Evolutionary conservation across 192 early-diverging fungal genomes (phyloP), one percentile per base, ranked within the genome.

Genomic region (Linnemannia zychae): DNA sequence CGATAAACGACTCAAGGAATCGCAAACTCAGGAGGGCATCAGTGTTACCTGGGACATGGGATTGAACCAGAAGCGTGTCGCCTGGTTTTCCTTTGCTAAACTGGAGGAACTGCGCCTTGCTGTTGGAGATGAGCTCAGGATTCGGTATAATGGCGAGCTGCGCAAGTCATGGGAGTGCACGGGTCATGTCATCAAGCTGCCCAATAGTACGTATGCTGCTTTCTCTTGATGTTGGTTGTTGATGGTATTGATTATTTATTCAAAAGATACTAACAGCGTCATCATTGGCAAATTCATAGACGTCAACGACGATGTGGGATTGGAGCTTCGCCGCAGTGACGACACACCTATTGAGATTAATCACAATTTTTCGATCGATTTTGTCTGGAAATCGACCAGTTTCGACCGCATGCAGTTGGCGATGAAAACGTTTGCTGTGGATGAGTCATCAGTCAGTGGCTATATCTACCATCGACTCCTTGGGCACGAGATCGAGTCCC

Each of bases 351-450:
- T 93, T 5, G 93, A 95, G 0, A 94, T 94, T 77, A 96, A 94
- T 28, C 95, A 95, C 86, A 96, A 97, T 81, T 99, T 98, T 80
- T 94, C 95, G 16, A 95, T 99, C 22, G 98, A 99, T 75, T 99
- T 98, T 92, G 97, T 99, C 28, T 99, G 98, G 98, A 99, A 99
- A 89, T 95, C 97, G 9, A 97, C 96, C 6, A 96, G 96, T 22
- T 99, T 98, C 89, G 98, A 99, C 80, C 93, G 96, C 53, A 99
- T 99, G 98, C 98, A 99, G 86, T 88, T 92, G 69, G 97, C 99
- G 0, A 94, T 99, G 95, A 96, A 97, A 79, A 96, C 93, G 5
- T 99, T 99, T 94, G 98, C 99, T 7, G 94, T 98, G 17, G 96
- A 98, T 87, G 97, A 99, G 80, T 95, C 93, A 0, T 95, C 95